Base-by-base conservation (phyloP, 768 basidiomycete species). In the Rhodotorula diobovata region DNA sequence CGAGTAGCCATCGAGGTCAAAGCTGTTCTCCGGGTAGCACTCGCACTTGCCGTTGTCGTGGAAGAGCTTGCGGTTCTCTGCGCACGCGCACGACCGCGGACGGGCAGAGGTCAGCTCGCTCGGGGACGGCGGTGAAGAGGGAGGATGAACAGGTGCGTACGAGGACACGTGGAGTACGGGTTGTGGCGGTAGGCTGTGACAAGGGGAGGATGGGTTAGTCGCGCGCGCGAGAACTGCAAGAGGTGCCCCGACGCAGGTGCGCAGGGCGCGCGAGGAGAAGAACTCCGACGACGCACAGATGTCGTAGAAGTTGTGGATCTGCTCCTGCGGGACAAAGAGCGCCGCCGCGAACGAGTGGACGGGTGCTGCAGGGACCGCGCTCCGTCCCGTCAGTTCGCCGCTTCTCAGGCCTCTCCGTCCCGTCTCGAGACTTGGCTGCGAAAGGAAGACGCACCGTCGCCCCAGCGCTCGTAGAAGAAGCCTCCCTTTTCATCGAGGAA, bases 321-420 rank as follows among this genome's bases (percentile, higher is more conserved):
- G 88, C 25, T 90, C 88, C 78, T 91, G 93, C 79, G 85, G 86
- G 0, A 91, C 89, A 75, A 97, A 91, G 18, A 98, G 83, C 0
- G 94, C 89, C 1, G 89, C 93, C 53, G 89, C 95, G 67, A 98
- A 92, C 66, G 88, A 90, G 77, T 93, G 90, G 10, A 92, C 86
- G 0, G 90, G 90, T 1, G 94, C 95, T 66, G 51, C 35, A 30
- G 12, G 16, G n/a, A n/a, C n/a, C n/a, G n/a, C n/a, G n/a, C n/a
- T n/a, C n/a, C n/a, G n/a, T n/a, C n/a, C n/a, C n/a, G n/a, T n/a
- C n/a, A n/a, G n/a, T n/a, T n/a, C n/a, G n/a, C n/a, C n/a, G n/a
- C n/a, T n/a, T n/a, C n/a, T 28, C 15, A 25, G 51, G n/a, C 23
- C 10, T 32, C 39, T 11, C 30, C 12, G 37, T 18, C 37, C 28